phyloP scores from a whole-genome alignment of 371 early-diverging fungal genomes.

The Batkoa obscura region DNA sequence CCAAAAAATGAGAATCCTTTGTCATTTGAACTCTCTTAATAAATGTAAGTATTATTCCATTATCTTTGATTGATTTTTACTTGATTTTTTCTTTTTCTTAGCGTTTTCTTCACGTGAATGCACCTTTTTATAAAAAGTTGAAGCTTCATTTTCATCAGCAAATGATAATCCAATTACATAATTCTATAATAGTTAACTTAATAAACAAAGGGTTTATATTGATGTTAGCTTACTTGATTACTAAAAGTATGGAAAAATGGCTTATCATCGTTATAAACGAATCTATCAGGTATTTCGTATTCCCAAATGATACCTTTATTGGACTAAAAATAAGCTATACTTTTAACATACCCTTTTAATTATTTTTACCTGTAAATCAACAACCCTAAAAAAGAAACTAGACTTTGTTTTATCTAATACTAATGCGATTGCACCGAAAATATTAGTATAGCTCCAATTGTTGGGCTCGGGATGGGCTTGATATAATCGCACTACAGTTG shows the following conservation, averaged over 20 bases:
- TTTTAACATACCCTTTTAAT: not conserved
- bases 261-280: conserved; percentile 46
- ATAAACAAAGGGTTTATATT: not conserved
- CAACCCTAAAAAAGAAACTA: conserved; percentile 50
- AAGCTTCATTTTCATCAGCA: conserved; percentile 66
- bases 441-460: conserved; percentile 46
- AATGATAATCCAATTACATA: conserved; percentile 67
- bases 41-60: not conserved
- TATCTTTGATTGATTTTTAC: conserved; percentile 2
- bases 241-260: conserved; percentile 73
- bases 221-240: conserved; percentile 36
- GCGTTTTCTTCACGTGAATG: conserved; percentile 20
- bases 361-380: conserved; percentile 44
- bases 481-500: conserved; percentile 66
- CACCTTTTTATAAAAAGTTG: conserved; percentile 48
- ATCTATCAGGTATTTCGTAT: conserved; percentile 52
- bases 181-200: conserved; percentile 18
- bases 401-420: conserved; percentile 36
- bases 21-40: conserved; percentile 10
- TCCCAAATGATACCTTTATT: conserved; percentile 52
- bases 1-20: conserved; percentile 9
- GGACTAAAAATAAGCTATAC: conserved; percentile 13
- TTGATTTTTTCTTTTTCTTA: not conserved
- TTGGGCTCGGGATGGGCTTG: conserved; percentile 48
- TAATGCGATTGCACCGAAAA: conserved; percentile 61